Percentiles rank a stretch among this genome's conserved stretches.
These are phyloP conservation scores for Globisporangium alternatum DNA, from an alignment of 352 stramenopile genomes.

Conservation along the genomic window DNA sequence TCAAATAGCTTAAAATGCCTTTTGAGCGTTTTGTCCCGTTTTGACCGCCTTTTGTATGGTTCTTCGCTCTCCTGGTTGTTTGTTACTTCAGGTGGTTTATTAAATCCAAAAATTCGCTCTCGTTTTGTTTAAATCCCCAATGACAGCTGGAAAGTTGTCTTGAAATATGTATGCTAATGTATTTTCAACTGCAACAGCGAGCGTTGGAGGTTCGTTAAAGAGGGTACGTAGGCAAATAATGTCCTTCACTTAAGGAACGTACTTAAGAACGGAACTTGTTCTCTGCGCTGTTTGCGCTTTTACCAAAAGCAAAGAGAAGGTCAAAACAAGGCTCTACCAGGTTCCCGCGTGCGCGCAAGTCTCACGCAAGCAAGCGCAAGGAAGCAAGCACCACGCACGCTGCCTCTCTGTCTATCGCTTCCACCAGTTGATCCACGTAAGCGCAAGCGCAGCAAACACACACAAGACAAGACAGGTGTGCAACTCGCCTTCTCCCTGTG, in stretches of 20 bases:
- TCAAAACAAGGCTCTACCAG: neutral
- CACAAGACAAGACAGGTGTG: slow-evolving; percentile 1
- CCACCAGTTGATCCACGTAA: neutral
- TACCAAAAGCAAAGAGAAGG: neutral
- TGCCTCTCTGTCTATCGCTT: neutral
- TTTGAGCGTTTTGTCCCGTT: too few relatives aligned
- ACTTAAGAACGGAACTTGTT: neutral
- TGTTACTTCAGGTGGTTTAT: too few relatives aligned
- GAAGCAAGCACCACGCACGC: neutral
- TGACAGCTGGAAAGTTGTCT: too few relatives aligned
- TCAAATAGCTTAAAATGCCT: too few relatives aligned
- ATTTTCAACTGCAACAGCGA: too few relatives aligned
- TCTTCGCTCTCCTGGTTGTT: too few relatives aligned
- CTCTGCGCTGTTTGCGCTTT: neutral
- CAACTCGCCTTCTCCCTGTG: neutral
- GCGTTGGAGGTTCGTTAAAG: neutral
- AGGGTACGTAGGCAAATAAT: too few relatives aligned
- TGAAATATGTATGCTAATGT: too few relatives aligned
- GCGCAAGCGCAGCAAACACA: neutral
- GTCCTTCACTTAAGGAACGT: neutral
- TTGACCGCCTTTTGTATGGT: too few relatives aligned
- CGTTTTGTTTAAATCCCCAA: too few relatives aligned
- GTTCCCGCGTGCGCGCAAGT: neutral
- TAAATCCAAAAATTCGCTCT: too few relatives aligned
- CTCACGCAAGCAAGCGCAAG: neutral